phyloP scores from a whole-genome alignment of 2,329 filamentous ascomycete species.

The Trichoderma endophyticum region DNA sequence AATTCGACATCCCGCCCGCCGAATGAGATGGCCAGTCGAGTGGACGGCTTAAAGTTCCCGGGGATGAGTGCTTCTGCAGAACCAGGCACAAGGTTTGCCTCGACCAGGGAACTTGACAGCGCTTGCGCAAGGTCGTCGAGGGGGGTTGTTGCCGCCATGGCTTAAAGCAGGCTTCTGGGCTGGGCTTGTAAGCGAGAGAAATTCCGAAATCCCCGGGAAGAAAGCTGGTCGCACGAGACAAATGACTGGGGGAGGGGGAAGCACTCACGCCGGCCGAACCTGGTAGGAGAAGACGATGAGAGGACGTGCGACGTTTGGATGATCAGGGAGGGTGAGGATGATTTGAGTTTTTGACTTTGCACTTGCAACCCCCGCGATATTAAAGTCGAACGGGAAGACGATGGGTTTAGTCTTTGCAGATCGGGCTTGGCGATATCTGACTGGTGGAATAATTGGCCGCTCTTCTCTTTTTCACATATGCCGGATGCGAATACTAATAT shows the following conservation, averaged over 20 bases:
- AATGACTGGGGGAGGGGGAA: background rate
- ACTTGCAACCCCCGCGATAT: background rate
- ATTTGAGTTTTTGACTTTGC: background rate
- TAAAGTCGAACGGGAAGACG: background rate
- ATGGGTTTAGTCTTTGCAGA: background rate
- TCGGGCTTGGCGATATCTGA: background rate
- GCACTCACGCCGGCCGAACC: background rate
- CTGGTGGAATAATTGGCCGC: constrained; percentile 16
- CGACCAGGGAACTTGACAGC: constrained; percentile 33
- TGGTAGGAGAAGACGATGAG: background rate
- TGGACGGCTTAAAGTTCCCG: constrained; percentile 40
- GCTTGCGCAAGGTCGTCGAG: constrained; percentile 21
- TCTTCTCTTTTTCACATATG: background rate
- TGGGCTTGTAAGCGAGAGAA: background rate
- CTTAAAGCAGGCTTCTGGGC: background rate
- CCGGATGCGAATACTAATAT: background rate
- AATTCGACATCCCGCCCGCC: constrained; percentile 33
- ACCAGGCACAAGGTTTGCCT: constrained; percentile 41
- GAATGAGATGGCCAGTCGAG: constrained; percentile 38
- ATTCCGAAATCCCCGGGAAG: background rate
- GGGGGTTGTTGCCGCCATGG: background rate
- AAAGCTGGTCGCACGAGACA: background rate
- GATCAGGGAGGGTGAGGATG: background rate
- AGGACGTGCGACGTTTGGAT: background rate
- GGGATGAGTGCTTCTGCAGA: constrained; percentile 40